These are phyloP conservation scores for Auriculariales sp. DNA, from an alignment of 768 basidiomycete species.

Conservation along the genomic window DNA sequence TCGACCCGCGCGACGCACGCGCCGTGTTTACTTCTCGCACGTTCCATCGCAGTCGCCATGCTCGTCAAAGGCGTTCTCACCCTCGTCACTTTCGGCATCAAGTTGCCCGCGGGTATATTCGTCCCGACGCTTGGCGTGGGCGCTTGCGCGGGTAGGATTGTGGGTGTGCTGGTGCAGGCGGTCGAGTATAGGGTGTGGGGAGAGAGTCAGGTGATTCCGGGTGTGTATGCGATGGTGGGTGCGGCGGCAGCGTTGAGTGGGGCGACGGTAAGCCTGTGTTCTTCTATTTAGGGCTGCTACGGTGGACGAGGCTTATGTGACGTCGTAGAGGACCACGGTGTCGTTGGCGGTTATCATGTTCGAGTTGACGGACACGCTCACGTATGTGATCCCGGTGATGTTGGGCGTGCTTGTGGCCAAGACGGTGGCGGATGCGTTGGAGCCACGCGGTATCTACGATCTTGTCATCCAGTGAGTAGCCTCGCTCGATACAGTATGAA, in stretches of 20 bases:
- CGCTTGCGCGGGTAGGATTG: conserved; percentile 79
- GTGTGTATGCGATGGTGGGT: conserved; percentile 88
- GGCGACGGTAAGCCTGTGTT: conserved; percentile 53
- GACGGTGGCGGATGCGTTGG: conserved; percentile 75
- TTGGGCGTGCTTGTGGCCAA: conserved; percentile 72
- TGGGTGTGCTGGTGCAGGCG: conserved; percentile 72
- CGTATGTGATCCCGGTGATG: conserved; percentile 87
- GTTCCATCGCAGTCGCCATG: conserved; percentile 52
- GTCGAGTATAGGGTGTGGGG: conserved; percentile 56
- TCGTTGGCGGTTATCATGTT: conserved; percentile 94
- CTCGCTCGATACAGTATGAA: neutral
- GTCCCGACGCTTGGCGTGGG: conserved; percentile 93
- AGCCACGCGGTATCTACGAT: conserved; percentile 94
- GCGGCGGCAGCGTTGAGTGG: conserved; percentile 90
- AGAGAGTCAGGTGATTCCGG: conserved; percentile 69
- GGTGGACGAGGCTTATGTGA: neutral
- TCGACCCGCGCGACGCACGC: conserved; percentile 28
- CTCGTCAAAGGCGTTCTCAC: conserved; percentile 70
- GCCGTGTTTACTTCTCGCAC: too few relatives aligned
- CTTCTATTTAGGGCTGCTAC: too few relatives aligned
- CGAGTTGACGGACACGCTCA: conserved; percentile 85
- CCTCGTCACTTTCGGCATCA: conserved; percentile 85
- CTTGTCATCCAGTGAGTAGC: conserved; percentile 80
- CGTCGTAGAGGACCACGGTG: conserved; percentile 62
- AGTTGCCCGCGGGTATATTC: conserved; percentile 87